Evolutionary conservation across 139 green algal genomes (phyloP).

Genomic region (Microglena sp.): DNA sequence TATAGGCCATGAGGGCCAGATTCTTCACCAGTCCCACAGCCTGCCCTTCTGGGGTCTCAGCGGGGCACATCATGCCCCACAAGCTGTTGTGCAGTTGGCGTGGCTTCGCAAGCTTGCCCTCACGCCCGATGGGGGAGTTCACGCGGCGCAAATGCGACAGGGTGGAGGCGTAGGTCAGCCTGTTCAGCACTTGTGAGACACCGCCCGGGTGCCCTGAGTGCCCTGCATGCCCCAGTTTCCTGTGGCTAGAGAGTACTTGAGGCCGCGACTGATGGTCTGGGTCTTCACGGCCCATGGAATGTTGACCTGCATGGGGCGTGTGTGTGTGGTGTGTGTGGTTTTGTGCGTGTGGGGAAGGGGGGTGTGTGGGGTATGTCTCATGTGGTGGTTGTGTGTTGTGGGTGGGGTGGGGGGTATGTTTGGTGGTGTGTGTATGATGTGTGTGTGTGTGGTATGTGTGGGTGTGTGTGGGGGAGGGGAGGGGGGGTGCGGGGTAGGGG

Average conservation of each 20-base stretch:
- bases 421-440: too few species aligned
- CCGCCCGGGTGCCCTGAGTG: constrained; percentile 57
- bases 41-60: constrained; percentile 93
- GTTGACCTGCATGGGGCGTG: constrained; percentile 45
- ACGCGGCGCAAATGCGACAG: constrained; percentile 91
- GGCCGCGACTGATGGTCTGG: constrained; percentile 81
- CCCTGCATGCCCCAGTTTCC: constrained; percentile 94
- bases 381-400: too few species aligned
- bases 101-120: constrained; percentile 91
- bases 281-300: constrained; percentile 76
- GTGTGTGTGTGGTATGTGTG: too few species aligned
- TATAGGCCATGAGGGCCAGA: constrained; percentile 93
- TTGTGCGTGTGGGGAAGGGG: too few species aligned
- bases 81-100: constrained; percentile 97
- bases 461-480: too few species aligned
- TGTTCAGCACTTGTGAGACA: constrained; percentile 83
- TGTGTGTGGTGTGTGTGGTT: too few species aligned
- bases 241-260: constrained; percentile 94
- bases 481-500: too few species aligned
- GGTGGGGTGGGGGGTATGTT: too few species aligned
- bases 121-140: constrained; percentile 92
- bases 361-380: too few species aligned
- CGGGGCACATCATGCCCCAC: constrained; percentile 97
- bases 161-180: constrained; percentile 91
- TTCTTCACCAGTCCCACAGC: constrained; percentile 95